Evolutionary conservation across 164 flowering plant genomes (phyloP), one percentile per base, ranked within the genome.

Genomic region (Malania oleifera): DNA sequence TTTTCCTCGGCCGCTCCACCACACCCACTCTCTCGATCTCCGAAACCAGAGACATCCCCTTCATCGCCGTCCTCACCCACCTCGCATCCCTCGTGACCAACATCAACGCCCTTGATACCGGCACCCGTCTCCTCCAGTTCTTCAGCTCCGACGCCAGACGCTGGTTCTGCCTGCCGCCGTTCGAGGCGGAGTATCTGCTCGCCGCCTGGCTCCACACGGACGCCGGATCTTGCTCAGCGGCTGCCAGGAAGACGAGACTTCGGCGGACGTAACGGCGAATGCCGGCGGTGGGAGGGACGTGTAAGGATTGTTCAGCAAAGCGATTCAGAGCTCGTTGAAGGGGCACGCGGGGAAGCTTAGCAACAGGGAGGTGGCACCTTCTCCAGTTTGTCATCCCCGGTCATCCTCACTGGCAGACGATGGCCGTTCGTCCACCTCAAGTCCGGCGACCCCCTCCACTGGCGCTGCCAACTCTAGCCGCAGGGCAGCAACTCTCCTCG

Each of bases 251-350:
- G 64, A 85, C 24, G 88, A 86, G 74, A 79, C 82, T 2, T 83
- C 86, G 0, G 91, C 84, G 0, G 95, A 86, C 59, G 61, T 83
- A 73, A 70, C 39, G 34, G 77, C 80, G 1, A n/a, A n/a, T n/a
- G n/a, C 18, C 1, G 1, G 31, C 2, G 2, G 64, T 45, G 6
- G 71, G 66, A 23, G 76, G 70, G 73, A 75, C 59, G 85, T 95
- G 1, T 82, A 66, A 49, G 96, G 91, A 3, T 91, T 89, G 5
- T 86, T 86, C 69, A 86, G 88, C 57, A 70, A 84, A 54, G 86
- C 93, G 0, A 68, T 89, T n/a, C 77, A 81, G 45, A 66, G 15
- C 37, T 81, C 77, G 20, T 47, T 89, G 58, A 73, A 71, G 67
- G 70, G 69, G 58, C 28, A 69, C 2, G 11, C 20, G 1, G 66